Conservation (phyloP, 306 rosid species). For the Echinosophora koreensis region DNA sequence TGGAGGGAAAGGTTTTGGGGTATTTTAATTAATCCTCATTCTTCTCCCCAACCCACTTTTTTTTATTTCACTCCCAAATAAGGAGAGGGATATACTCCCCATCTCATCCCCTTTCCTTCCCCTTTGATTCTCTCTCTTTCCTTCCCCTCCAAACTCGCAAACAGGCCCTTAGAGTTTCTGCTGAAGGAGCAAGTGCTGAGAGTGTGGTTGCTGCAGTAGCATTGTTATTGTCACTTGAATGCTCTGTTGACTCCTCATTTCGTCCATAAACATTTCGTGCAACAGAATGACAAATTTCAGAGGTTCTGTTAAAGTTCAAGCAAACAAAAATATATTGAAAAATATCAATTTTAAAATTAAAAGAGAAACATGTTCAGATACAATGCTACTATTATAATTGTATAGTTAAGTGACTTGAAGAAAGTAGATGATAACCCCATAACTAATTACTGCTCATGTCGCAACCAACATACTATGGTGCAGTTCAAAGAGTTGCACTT, state of each 20-base stretch:
- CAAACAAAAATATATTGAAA: too few relatives aligned
- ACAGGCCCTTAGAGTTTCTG: too few relatives aligned
- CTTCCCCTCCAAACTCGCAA: too few relatives aligned
- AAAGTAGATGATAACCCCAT: neutral
- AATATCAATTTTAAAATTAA: neutral
- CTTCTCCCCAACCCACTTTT: too few relatives aligned
- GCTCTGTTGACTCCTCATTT: conserved; percentile 70
- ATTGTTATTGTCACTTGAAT: conserved; percentile 55
- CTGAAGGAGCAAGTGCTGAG: too few relatives aligned
- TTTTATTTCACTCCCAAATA: too few relatives aligned
- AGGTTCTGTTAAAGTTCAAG: conserved; percentile 65
- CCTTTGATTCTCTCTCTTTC: too few relatives aligned
- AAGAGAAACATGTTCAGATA: conserved; percentile 5
- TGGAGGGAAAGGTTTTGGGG: too few relatives aligned
- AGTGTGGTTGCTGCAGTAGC: too few relatives aligned
- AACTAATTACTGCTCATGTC: conserved; percentile 19
- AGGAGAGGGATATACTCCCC: too few relatives aligned
- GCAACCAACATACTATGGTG: neutral
- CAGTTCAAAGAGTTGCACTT: conserved; percentile 16
- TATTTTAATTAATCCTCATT: too few relatives aligned
- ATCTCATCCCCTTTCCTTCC: too few relatives aligned
- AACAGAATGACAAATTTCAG: conserved; percentile 87
- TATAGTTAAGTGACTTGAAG: conserved; percentile 11
- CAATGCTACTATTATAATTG: neutral
- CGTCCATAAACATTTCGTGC: conserved; percentile 76